Base-by-base conservation (phyloP, 495 filamentous ascomycete genomes). In the Penicillium chermesinum region DNA sequence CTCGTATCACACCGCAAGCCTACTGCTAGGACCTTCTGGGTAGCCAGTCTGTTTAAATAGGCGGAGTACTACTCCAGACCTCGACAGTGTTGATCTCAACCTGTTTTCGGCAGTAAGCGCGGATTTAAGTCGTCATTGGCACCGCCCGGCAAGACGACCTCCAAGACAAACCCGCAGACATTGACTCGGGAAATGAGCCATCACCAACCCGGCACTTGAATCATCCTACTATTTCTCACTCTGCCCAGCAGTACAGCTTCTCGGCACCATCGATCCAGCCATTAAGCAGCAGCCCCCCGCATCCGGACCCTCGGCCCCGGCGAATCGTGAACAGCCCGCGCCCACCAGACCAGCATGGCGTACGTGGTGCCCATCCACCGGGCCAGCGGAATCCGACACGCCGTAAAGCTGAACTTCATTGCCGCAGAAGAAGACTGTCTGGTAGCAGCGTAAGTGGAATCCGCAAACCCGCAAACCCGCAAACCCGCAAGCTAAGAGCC, bases 321-420 rank as follows among this genome's bases (percentile, higher is more conserved):
- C 33, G 25, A 54, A 47, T 41, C 41, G 47, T 30, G 34, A 41
- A 17, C 21, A n/a, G 38, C 35, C 38, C 22, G 35, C 21, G 46
- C 37, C 36, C 39, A 34, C 41, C 7, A 34, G 27, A 50, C 38
- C 22, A 60, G 38, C 27, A 99, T 99, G 93, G 86, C 94, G 39
- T 99, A 96, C 58, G 72, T 99, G 49, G 89, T 88, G 51, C 91
- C 93, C 3, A 95, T 99, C 46, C 93, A 97, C 66, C 75, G 85
- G 54, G 86, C 93, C 19, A 95, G 84, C 62, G 94, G 88, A 64
- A 82, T 96, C 47, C 82, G 89, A 33, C 84, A 95, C 77, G 90
- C 90, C 9, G 63, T 97, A 48, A 89, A 85, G 58, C 73, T 90
- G 38, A 79, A 83, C 48, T 81, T 98, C 49, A 71, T 95, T 15